Percentiles rank a stretch among this genome's conserved stretches.
Conservation (phyloP, 2,329 filamentous ascomycete genomes). For the Chaetomiaceae sp. region DNA sequence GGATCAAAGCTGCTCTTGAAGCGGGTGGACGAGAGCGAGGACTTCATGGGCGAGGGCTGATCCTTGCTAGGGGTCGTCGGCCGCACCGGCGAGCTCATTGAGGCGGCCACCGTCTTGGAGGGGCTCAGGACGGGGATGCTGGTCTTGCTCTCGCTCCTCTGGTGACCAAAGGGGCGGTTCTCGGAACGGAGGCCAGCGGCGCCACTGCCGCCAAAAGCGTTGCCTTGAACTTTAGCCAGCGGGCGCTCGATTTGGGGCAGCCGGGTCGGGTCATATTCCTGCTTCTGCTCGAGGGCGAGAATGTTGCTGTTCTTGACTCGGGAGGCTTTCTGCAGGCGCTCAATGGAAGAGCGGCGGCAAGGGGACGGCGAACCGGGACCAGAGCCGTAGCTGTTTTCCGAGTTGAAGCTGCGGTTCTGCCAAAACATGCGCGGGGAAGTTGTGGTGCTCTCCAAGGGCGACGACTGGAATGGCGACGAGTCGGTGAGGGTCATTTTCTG, state of each 20-base stretch:
- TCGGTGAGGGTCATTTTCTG: slow-evolving; percentile 68
- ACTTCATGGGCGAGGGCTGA: slow-evolving; percentile 78
- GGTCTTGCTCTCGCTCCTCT: slow-evolving; percentile 55
- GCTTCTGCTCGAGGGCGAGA: slow-evolving; percentile 85
- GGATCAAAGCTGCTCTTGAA: slow-evolving; percentile 67
- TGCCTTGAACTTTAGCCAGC: slow-evolving; percentile 70
- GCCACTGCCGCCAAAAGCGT: slow-evolving; percentile 59
- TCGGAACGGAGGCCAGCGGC: slow-evolving; percentile 51
- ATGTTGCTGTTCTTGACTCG: slow-evolving; percentile 98
- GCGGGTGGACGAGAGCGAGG: slow-evolving; percentile 68
- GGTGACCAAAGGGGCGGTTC: slow-evolving; percentile 43
- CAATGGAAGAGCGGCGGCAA: slow-evolving; percentile 82
- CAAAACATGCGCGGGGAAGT: slow-evolving; percentile 85
- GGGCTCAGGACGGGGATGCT: slow-evolving; percentile 56
- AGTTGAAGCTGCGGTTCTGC: slow-evolving; percentile 70
- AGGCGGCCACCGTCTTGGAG: slow-evolving; percentile 41
- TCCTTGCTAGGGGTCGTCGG: slow-evolving; percentile 60
- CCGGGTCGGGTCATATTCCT: slow-evolving; percentile 83
- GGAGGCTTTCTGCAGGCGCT: slow-evolving; percentile 90
- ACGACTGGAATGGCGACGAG: slow-evolving; percentile 81
- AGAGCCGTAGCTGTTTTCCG: slow-evolving; percentile 67
- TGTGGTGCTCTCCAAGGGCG: slow-evolving; percentile 59
- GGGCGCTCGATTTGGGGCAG: slow-evolving; percentile 77
- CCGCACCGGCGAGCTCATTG: slow-evolving; percentile 33
- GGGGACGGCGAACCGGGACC: slow-evolving; percentile 62